phyloP scores from a whole-genome alignment of 169 alveolate genomes.

The Eimeria acervulina region DNA sequence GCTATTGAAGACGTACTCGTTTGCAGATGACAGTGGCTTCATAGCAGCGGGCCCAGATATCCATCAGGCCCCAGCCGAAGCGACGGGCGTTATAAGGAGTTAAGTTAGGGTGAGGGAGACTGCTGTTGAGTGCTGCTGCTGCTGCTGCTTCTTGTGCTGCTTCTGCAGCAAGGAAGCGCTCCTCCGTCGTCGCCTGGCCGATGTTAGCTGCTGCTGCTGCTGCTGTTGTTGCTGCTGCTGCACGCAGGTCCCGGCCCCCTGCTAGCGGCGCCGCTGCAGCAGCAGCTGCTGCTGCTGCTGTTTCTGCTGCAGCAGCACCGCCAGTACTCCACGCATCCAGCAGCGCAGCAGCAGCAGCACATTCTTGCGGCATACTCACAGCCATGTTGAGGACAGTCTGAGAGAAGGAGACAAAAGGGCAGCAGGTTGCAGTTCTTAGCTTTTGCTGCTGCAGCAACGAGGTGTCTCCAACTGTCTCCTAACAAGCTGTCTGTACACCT shows the following conservation, averaged over 20 bases:
- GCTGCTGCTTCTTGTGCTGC: conserved; percentile 69
- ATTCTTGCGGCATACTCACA: conserved; percentile 49
- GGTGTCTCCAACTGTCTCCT: background rate
- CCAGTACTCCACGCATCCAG: conserved; percentile 59
- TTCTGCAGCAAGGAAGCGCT: conserved; percentile 29
- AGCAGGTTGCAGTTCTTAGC: background rate
- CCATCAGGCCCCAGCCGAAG: conserved; percentile 52
- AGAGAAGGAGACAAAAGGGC: background rate
- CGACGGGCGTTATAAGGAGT: conserved; percentile 31
- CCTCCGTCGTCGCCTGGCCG: conserved; percentile 49
- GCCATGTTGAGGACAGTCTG: conserved; percentile 66
- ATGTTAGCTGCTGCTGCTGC: background rate
- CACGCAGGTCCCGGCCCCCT: background rate
- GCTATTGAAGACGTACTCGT: conserved; percentile 17
- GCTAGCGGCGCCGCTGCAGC: conserved; percentile 59
- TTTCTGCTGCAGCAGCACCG: conserved; percentile 10
- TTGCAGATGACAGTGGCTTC: conserved; percentile 2
- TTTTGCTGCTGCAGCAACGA: background rate
- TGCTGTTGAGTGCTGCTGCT: conserved; percentile 74
- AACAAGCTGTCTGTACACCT: background rate
- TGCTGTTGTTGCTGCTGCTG: conserved; percentile 18
- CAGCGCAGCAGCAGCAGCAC: conserved; percentile 60
- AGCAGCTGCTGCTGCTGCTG: conserved; percentile 43
- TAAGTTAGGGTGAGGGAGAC: conserved; percentile 73
- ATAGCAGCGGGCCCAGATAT: conserved; percentile 56